Evolutionary conservation across 768 basidiomycete genomes (phyloP).

Genomic region (Rhizopogon vulgaris): DNA sequence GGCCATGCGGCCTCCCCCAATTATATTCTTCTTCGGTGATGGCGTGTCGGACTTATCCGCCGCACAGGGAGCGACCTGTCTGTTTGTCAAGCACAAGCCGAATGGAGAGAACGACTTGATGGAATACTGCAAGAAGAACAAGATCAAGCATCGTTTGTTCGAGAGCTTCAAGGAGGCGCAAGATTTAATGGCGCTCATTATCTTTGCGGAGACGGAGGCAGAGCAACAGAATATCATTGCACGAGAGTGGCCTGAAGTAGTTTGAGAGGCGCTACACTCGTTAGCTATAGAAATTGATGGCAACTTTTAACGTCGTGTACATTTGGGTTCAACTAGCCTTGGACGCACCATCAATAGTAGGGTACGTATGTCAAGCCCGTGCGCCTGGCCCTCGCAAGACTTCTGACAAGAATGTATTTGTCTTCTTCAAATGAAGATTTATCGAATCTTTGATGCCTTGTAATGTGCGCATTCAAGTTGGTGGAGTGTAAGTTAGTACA

Average conservation of each 20-base stretch:
- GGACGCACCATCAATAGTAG: background rate
- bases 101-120: conserved; percentile 84
- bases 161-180: conserved; percentile 60
- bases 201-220: conserved; percentile 61
- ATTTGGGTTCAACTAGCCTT: background rate
- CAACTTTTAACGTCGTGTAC: background rate
- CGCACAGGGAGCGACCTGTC: conserved; percentile 83
- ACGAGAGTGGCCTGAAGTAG: conserved; percentile 1
- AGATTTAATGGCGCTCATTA: conserved; percentile 57
- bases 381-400: background rate
- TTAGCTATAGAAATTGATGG: background rate
- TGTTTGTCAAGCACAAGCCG: conserved; percentile 86
- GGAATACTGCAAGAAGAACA: conserved; percentile 71
- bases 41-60: conserved; percentile 96
- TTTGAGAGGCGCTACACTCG: background rate
- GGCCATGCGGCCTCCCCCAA: conserved; percentile 62
- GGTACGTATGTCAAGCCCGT: too few species aligned
- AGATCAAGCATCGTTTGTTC: conserved; percentile 78
- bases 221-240: background rate
- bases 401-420: too few species aligned
- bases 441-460: too few species aligned
- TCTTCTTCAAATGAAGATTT: too few species aligned
- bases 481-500: too few species aligned
- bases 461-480: too few species aligned
- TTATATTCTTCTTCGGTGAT: conserved; percentile 95